Base-by-base conservation (phyloP, 169 alveolate genomes). In the Besnoitia besnoiti region DNA sequence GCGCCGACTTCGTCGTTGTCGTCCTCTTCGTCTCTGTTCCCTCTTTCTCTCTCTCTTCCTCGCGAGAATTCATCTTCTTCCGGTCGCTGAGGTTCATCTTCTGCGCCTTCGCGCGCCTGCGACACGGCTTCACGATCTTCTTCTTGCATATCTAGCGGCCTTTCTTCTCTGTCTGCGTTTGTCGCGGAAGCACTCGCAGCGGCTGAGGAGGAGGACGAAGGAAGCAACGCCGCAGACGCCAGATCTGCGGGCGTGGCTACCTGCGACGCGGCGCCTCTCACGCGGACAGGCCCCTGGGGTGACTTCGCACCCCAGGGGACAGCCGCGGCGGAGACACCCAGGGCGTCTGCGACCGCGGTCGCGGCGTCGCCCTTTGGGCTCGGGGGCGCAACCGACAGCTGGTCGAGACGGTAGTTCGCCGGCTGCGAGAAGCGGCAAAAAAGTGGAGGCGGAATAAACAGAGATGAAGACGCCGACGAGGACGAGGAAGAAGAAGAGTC, bases 401-500 rank as follows among this genome's bases (percentile, higher is more conserved):
- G 82, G 82, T 73, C 82, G 40, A 77, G 87, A 8, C 55, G 50
- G 87, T 40, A 42, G 44, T 77, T 39, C 35, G 87, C 55, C 37
- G 87, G 87, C 35, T 77, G 87, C 4, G 87, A 40, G 87, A 77
- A 77, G 8, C 87, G 87, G 55, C 87, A 77, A 55, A 77, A 77
- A 33, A 77, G 61, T n/a, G 87, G 87, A 39, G 87, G 87, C n/a
- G 87, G 87, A 77, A 77, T 77, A 55, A 77, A 77, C 30, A 35
- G 87, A 39, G 49, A 4, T 3, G 61, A 77, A 37, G 87, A 21
- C 55, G 87, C 55, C 33, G 50, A 24, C 39, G 61, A 51, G 40
- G 12, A 10, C 85, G 27, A 1, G 61, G 12, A 24, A 40, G 49
- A 21, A n/a, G n/a, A n/a, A n/a, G n/a, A n/a, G n/a, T n/a, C n/a